phyloP scores from a whole-genome alignment of 2,329 filamentous ascomycete genomes.

The Colletotrichum orbiculare region DNA sequence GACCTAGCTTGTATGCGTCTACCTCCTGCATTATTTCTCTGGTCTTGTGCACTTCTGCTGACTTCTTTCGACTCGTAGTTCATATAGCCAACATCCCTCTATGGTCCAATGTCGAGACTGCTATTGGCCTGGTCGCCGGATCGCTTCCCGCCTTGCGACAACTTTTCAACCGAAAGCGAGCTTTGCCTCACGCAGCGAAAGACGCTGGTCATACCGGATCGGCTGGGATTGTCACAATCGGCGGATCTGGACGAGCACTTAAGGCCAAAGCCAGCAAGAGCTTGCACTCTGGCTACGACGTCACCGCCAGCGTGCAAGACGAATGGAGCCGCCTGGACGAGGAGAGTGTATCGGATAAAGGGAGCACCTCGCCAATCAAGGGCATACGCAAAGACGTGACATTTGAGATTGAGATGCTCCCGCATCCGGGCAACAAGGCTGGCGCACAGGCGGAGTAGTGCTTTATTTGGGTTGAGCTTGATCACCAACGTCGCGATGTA shows the following conservation, averaged over 20 bases:
- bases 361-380: constrained; percentile 35
- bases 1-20: constrained; percentile 36
- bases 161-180: constrained; percentile 14
- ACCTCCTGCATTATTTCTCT: fast-evolving
- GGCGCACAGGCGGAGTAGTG: too few relatives aligned
- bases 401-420: constrained; percentile 14
- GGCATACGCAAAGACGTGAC: constrained; percentile 33
- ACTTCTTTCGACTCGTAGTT: constrained; percentile 24
- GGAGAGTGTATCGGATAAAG: constrained; percentile 33
- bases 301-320: constrained; percentile 25
- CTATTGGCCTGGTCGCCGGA: constrained; percentile 37
- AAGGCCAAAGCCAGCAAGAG: constrained; percentile 31
- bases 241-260: constrained; percentile 27
- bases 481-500: too few relatives aligned
- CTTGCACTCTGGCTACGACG: constrained; percentile 26
- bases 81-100: constrained; percentile 38
- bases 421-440: too few relatives aligned
- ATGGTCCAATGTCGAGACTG: constrained; percentile 39
- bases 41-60: background rate
- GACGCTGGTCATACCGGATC: constrained; percentile 12
- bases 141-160: constrained; percentile 37
- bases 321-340: constrained; percentile 37
- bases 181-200: constrained; percentile 9
- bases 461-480: too few relatives aligned
- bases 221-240: constrained; percentile 33